Conservation (phyloP, 352 stramenopile species). For the Phytophthora tentaculata region DNA sequence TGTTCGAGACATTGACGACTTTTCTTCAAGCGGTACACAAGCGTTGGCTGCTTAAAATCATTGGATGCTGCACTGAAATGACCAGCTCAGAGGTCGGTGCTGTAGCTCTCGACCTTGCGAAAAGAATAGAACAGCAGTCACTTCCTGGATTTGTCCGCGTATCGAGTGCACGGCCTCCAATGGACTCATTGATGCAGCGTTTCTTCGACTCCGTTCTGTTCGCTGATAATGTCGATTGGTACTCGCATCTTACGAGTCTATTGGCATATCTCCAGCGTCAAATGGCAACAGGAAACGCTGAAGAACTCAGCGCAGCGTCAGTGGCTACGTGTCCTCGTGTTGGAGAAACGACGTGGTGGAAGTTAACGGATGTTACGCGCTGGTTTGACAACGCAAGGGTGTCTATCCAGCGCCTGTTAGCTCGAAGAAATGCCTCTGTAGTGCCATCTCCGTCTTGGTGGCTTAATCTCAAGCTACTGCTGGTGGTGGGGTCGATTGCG, state of each 20-base stretch:
- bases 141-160: constrained; percentile 17
- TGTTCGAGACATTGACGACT: constrained; percentile 25
- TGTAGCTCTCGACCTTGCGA: constrained; percentile 7
- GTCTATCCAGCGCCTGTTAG: constrained; percentile 24
- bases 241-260: constrained; percentile 18
- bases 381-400: constrained; percentile 30
- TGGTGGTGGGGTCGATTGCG: constrained; percentile 23
- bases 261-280: constrained; percentile 32
- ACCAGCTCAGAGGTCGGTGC: constrained; percentile 2
- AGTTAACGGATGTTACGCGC: constrained; percentile 8
- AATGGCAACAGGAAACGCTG: constrained; percentile 16
- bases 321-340: constrained; percentile 12
- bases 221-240: constrained; percentile 19
- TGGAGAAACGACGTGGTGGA: constrained; percentile 21
- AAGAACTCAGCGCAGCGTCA: constrained; percentile 16
- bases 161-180: constrained; percentile 14
- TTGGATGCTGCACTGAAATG: constrained; percentile 26
- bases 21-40: constrained; percentile 25
- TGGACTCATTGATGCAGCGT: constrained; percentile 28
- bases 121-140: constrained; percentile 24
- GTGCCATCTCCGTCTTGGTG: constrained; percentile 22
- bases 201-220: constrained; percentile 28
- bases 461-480: constrained; percentile 25
- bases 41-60: constrained; percentile 26
- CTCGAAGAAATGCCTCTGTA: constrained; percentile 21